Percentiles rank a stretch among this genome's conserved stretches.
These are phyloP conservation scores for Cymbopogon flexuosus DNA, from an alignment of 202 grass and related monocot species.

Conservation along the genomic window DNA sequence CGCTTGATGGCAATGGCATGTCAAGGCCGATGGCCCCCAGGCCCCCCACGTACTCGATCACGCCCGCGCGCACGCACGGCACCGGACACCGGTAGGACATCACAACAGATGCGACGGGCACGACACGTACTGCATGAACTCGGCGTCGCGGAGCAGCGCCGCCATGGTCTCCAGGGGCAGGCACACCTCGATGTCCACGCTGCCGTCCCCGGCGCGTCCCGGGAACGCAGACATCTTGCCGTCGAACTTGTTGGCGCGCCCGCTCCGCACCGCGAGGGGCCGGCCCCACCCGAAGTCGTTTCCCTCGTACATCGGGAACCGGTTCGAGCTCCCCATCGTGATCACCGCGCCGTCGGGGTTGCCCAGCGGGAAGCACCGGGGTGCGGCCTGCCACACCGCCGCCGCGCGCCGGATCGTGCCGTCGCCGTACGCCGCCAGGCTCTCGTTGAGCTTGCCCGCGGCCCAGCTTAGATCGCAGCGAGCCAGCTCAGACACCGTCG, in stretches of 20 bases:
- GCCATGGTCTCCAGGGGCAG: constrained; percentile 85
- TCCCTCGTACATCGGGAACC: constrained; percentile 92
- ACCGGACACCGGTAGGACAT: constrained; percentile 10
- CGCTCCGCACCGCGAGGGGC: constrained; percentile 70
- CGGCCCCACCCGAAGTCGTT: constrained; percentile 95
- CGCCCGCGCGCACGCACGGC: not conserved
- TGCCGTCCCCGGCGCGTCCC: constrained; percentile 47
- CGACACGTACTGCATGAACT: constrained; percentile 90
- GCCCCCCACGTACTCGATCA: not conserved
- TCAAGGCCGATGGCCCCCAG: not conserved
- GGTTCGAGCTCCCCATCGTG: constrained; percentile 91
- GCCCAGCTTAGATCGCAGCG: constrained; percentile 57
- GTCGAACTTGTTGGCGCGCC: constrained; percentile 90
- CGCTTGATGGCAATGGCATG: not conserved
- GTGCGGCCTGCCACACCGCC: constrained; percentile 66
- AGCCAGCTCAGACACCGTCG: constrained; percentile 65
- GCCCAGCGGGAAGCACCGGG: constrained; percentile 87
- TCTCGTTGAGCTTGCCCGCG: constrained; percentile 53
- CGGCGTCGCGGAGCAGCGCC: constrained; percentile 70
- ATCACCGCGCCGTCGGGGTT: constrained; percentile 89
- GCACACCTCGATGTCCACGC: constrained; percentile 88
- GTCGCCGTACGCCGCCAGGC: constrained; percentile 54
- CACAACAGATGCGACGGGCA: constrained; percentile 42
- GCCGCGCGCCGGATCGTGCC: constrained; percentile 39
- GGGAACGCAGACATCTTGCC: constrained; percentile 99